Evolutionary conservation across 2,329 filamentous ascomycete species (phyloP).

Genomic region (Cadophora luteo-olivacea): DNA sequence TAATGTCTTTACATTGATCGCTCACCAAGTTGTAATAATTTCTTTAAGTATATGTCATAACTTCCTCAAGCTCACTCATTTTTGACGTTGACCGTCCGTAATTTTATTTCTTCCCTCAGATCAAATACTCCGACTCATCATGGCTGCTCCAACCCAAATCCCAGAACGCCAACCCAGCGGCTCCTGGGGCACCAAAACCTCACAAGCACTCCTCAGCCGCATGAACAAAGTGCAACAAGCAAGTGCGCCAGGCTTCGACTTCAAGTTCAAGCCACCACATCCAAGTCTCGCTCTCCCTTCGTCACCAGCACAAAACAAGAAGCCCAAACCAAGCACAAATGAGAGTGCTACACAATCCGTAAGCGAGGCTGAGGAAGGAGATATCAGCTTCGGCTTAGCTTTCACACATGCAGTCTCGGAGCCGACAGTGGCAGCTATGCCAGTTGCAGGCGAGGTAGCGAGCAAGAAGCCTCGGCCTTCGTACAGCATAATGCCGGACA

Average conservation of each 20-base stretch:
- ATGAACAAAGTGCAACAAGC: slow-evolving; percentile 3
- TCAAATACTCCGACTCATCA: background rate
- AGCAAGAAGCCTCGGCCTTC: background rate
- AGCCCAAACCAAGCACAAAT: background rate
- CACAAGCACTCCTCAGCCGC: background rate
- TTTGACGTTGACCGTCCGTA: background rate
- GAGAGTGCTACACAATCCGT: background rate
- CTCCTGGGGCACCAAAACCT: slow-evolving; percentile 4
- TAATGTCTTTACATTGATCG: background rate
- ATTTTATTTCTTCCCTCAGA: background rate
- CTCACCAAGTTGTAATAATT: background rate
- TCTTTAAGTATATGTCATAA: background rate
- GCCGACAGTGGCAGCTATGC: background rate
- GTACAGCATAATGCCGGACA: background rate
- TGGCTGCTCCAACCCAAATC: background rate
- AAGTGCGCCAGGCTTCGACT: background rate
- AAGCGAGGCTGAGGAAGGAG: background rate
- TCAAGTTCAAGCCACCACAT: background rate
- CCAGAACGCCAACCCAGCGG: background rate
- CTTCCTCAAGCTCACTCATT: background rate
- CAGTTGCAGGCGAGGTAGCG: no score
- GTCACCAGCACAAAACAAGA: background rate
- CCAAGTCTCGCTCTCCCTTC: background rate
- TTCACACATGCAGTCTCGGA: background rate
- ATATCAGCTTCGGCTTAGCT: background rate